Base-by-base conservation (phyloP, 352 stramenopile genomes). In the Globisporangium viniferum region DNA sequence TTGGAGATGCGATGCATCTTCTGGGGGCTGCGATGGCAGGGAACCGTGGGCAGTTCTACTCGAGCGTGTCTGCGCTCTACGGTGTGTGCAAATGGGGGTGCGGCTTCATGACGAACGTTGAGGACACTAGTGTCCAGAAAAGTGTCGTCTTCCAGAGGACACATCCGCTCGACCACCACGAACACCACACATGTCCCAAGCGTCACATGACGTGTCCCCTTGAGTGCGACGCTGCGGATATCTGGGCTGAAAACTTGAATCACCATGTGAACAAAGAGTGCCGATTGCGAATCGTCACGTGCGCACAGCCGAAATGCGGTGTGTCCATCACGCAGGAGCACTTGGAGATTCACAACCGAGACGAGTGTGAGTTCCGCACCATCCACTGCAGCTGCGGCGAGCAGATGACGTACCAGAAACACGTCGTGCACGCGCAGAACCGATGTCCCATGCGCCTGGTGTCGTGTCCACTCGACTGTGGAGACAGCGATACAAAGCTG, bases 41-140 rank as follows among this genome's bases (percentile, higher is more conserved):
- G 2, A 77, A 73, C 22, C 80, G 73, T 24, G 76, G 71, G 5
- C 68, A 73, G 14, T 71, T 80, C 8, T 78, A 82, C 36, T 69
- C 67, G 27, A 75, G 68, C 14, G 55, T 68, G 22, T 87, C 76
- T 14, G 80, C 74, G 6, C 49, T 88, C 18, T 86, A 80, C 33
- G 76, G 79, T 0, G 74, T 89, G 0, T 92, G 84, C 53, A 86
- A 86, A 39, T 90, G 81, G 80, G 84, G 82, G 20, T 92, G 84
- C 24, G 80, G 84, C 5, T 82, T 89, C 62, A 79, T 92, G 75
- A 61, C 73, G 14, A 51, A 59, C 5, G 64, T 68, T 3, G 67
- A 81, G 2, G 76, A 58, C 15, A 72, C 86, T 55, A 31, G 64
- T 0, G 74, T 81, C 2, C 64, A 48, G n/a, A 22, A 73, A 18